These are phyloP conservation scores for Quercus berberidifolia DNA, from an alignment of 306 rosid species.

Conservation along the genomic window DNA sequence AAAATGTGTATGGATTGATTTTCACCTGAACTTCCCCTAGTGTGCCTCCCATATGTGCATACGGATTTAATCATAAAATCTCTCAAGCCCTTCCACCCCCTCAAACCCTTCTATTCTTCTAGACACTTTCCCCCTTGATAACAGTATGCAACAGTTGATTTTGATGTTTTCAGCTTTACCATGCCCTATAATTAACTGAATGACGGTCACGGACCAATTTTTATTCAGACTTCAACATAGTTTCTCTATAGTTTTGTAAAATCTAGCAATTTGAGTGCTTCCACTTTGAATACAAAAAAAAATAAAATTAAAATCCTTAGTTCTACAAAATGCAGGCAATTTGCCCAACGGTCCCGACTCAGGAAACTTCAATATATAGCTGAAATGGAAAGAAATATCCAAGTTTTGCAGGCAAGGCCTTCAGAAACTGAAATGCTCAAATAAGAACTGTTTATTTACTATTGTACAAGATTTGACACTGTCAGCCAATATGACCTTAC, in stretches of 20 bases:
- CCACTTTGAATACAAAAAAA: neutral
- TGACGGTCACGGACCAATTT: neutral
- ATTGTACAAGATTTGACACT: neutral
- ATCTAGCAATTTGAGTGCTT: neutral
- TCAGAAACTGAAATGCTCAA: slow-evolving; percentile 18
- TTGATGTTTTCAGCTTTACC: too few species aligned
- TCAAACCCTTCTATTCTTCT: too few species aligned
- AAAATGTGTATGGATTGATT: too few species aligned
- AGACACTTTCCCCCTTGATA: too few species aligned
- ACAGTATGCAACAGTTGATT: too few species aligned
- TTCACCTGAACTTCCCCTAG: too few species aligned
- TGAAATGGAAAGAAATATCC: slow-evolving; percentile 95
- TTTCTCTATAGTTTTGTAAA: neutral
- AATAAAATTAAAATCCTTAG: too few species aligned
- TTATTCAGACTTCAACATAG: neutral
- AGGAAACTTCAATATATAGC: slow-evolving; percentile 97
- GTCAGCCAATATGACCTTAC: neutral
- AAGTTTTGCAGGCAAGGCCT: slow-evolving; percentile 79
- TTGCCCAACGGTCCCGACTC: slow-evolving; percentile 93
- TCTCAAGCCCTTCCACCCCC: too few species aligned
- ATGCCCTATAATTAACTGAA: too few species aligned
- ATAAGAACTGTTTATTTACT: neutral
- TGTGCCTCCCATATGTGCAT: too few species aligned
- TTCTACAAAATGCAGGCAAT: slow-evolving; percentile 59
- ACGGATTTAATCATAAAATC: too few species aligned